Evolutionary conservation across 176 grass and related monocot genomes (phyloP), one percentile per base, ranked within the genome.

Genomic region (Eragrostis nindensis): DNA sequence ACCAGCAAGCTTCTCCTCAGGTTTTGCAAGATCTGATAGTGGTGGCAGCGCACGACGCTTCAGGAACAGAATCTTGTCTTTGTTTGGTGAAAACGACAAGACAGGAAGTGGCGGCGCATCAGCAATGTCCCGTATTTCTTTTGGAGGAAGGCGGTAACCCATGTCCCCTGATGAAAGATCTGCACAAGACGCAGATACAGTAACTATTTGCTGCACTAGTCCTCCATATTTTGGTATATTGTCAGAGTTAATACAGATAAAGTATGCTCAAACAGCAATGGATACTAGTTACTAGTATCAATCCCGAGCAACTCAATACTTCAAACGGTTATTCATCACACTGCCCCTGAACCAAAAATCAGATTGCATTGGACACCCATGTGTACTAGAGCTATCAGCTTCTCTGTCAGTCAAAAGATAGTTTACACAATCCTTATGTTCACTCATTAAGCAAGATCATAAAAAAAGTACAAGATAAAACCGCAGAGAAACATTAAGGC

Each of bases 1-100:
- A 72, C 96, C 96, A 85, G 92, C 96, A 86, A 99, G 96, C 83
- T 99, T 99, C 41, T 95, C 92, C 78, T 99, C 96, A 36, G 96
- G 96, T 75, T 90, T 95, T 61, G 96, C 96, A 59, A 99, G 88
- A 70, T 99, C 96, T 57, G 84, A 93, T 27, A 99, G 81, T 47
- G 96, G 92, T 80, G 90, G 90, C 39, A 99, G 67, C 10, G 96
- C 84, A 84, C 86, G 90, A 14, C 90, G 90, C 69, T 99, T 95
- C 52, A 95, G 80, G 54, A 99, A 99, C n/a, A 99, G 75, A 86
- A 99, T 95, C 82, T 95, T 95, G 38, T 99, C 92, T 66, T 92
- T 99, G 30, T 80, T 86, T 81, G 96, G 96, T 29, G 92, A 99
- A 83, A 93, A 99, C 73, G 88, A 93, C 64, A 99, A 79, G 39